Evolutionary conservation across 2,329 filamentous ascomycete species (phyloP).

Genomic region (Corniculantispora saksenae): DNA sequence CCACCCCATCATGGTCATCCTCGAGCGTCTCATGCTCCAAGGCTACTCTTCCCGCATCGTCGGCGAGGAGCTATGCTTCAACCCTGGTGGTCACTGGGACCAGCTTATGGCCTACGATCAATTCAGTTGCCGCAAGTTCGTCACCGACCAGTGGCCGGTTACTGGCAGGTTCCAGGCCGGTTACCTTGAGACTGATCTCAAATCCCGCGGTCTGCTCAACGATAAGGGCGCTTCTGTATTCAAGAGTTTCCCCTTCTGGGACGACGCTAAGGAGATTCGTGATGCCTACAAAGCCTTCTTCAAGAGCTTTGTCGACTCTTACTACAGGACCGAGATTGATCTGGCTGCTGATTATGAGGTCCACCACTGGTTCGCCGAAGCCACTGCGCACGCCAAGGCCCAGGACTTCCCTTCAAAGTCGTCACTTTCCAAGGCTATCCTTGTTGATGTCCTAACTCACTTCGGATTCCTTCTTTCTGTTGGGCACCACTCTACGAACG

Average conservation of each 20-base stretch:
- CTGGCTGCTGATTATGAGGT: conserved; percentile 42
- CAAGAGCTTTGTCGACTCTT: conserved; percentile 43
- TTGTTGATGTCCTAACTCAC: conserved; percentile 44
- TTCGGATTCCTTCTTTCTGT: conserved; percentile 31
- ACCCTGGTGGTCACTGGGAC: conserved; percentile 33
- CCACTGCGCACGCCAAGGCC: conserved; percentile 35
- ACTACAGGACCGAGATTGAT: conserved; percentile 38
- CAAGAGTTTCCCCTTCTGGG: conserved; percentile 45
- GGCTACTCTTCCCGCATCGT: conserved; percentile 25
- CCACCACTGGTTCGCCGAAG: conserved; percentile 46
- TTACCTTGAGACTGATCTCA: conserved; percentile 41
- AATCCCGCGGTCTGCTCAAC: conserved; percentile 42
- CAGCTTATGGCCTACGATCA: conserved; percentile 35
- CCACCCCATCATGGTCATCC: conserved; percentile 45
- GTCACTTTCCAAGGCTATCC: conserved; percentile 25
- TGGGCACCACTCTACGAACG: conserved; percentile 45
- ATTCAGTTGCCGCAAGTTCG: conserved; percentile 30
- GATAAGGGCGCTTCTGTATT: conserved; percentile 36
- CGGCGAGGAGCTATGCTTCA: conserved; percentile 28
- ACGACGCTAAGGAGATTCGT: conserved; percentile 42
- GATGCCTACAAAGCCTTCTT: conserved; percentile 41
- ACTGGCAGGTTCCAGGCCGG: conserved; percentile 37
- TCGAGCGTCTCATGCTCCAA: conserved; percentile 35
- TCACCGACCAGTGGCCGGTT: conserved; percentile 30
- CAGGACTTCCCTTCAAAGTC: conserved; percentile 42